Percentiles rank a stretch among this genome's conserved stretches.
phyloP scores from a whole-genome alignment of 208 protist genomes.

The Leishmania tarentolae region DNA sequence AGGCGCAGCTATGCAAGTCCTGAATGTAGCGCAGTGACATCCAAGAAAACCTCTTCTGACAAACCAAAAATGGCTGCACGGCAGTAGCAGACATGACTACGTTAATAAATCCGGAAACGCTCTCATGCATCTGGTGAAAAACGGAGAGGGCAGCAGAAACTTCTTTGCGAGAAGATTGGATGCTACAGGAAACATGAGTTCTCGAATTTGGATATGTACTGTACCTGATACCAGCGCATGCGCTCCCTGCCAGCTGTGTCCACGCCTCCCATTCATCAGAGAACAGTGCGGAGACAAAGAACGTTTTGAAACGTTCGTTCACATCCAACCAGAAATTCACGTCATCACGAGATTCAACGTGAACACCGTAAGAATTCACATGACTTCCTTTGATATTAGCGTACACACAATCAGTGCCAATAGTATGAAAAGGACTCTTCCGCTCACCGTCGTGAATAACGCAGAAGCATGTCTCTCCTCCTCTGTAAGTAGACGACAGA shows the following conservation, averaged over 20 bases:
- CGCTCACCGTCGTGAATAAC: neutral
- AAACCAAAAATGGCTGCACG: slow-evolving; percentile 3
- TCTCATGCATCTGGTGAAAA: slow-evolving; percentile 11
- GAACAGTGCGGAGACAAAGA: slow-evolving; percentile 24
- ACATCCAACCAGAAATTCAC: slow-evolving; percentile 24
- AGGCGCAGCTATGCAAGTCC: slow-evolving; percentile 13
- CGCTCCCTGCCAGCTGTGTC: slow-evolving; percentile 20
- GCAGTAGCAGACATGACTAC: slow-evolving; percentile 8
- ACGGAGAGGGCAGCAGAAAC: slow-evolving; percentile 10
- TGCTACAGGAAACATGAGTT: slow-evolving; percentile 13
- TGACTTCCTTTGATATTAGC: neutral
- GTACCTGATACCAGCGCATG: slow-evolving; percentile 21
- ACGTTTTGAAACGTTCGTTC: neutral
- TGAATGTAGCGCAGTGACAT: slow-evolving; percentile 18
- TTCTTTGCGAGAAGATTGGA: slow-evolving; percentile 20
- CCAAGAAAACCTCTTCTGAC: slow-evolving; percentile 18
- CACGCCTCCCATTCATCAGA: slow-evolving; percentile 28
- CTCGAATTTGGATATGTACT: neutral
- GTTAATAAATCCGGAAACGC: neutral
- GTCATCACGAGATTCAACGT: slow-evolving; percentile 24
- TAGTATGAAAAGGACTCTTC: neutral
- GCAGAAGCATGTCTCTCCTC: slow-evolving; percentile 8
- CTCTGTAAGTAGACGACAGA: slow-evolving; percentile 2
- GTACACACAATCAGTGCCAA: slow-evolving; percentile 1
- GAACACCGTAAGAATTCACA: slow-evolving; percentile 9